Base-by-base conservation (phyloP, 352 stramenopile species). In the Phytopythium cucurbitacearum region DNA sequence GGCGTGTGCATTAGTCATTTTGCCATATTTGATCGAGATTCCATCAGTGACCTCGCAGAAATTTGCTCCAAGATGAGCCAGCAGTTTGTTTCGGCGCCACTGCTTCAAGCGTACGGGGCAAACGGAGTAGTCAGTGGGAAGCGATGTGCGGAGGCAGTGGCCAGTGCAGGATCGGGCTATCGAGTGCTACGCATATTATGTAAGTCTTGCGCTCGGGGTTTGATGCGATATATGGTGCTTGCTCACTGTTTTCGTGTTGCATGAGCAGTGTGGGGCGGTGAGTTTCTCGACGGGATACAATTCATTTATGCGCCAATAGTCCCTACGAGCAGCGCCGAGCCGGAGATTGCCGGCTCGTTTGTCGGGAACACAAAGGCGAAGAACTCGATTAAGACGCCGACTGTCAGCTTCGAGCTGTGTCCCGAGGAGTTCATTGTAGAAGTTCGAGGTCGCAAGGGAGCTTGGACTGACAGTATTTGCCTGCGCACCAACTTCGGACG, bases 401-500 rank as follows among this genome's bases (percentile, higher is more conserved):
- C 73, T 15, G 40, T 60, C 0, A 63, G 55, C 3, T 45, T 85
- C n/a, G 50, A 59, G 2, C 45, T 94, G 21, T 42, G 84, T 13
- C 49, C 57, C 16, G 66, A 77, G 32, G 84, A 94, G 49, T 59
- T 75, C 16, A 57, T 94, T 35, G 61, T 56, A 1, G 47, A 56
- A 37, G 51, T 92, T 10, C 64, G 63, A 48, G 84, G 84, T 11
- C 72, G 77, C 2, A 90, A 88, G 35, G 84, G 84, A 6, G 81
- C 80, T 44, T 94, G 84, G 84, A 91, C 62, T 3, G 84, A 94
- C 45, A 67, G 53, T 15, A 48, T 94, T n/a, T 56, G 54, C 1
- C 36, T 94, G 9, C 53, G 68, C 32, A 94, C 84, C 36, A 94
- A 73, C 52, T 89, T 89, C 60, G 79, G 71, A 1, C 84, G 81